These are phyloP conservation scores for Tuber borchii DNA, from an alignment of 495 filamentous ascomycete genomes.

Conservation along the genomic window DNA sequence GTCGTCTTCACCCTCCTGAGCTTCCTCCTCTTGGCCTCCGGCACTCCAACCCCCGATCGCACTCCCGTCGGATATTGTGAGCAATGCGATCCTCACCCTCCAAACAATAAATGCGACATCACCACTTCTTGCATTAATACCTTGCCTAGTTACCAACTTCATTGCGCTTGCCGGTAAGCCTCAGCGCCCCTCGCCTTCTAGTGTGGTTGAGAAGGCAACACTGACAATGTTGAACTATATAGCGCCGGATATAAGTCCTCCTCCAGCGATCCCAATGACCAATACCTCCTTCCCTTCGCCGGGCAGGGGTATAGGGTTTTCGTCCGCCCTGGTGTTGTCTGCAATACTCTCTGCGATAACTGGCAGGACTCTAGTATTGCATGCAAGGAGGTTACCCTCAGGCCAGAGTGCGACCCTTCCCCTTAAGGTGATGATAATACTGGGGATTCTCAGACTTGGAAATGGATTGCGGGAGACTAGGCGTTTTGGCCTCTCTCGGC, in stretches of 20 bases:
- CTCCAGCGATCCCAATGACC: neutral
- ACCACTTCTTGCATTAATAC: slow-evolving; percentile 28
- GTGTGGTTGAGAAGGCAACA: neutral
- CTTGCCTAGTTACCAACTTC: slow-evolving; percentile 9
- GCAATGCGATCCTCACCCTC: slow-evolving; percentile 19
- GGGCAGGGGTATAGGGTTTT: slow-evolving; percentile 43
- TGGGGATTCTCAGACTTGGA: neutral
- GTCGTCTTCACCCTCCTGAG: slow-evolving; percentile 27
- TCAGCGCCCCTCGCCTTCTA: neutral
- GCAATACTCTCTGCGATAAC: slow-evolving; percentile 42
- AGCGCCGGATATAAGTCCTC: slow-evolving; percentile 28
- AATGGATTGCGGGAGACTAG: neutral
- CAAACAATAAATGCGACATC: slow-evolving; percentile 23
- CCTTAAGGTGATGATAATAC: neutral
- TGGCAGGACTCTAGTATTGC: too few relatives aligned
- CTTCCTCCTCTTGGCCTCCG: slow-evolving; percentile 6
- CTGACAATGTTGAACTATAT: neutral
- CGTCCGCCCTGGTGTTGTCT: slow-evolving; percentile 42
- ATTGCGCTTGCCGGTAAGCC: slow-evolving; percentile 34
- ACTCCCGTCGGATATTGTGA: slow-evolving; percentile 7
- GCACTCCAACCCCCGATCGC: neutral
- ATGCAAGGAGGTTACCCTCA: slow-evolving; percentile 39
- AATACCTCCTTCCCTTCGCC: slow-evolving; percentile 36
- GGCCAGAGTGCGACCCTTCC: slow-evolving; percentile 20
- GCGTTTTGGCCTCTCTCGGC: neutral